Evolutionary conservation across 148 eudicot genomes (phyloP), one percentile per base, ranked within the genome.

Genomic region (Vaccinium corymbosum): DNA sequence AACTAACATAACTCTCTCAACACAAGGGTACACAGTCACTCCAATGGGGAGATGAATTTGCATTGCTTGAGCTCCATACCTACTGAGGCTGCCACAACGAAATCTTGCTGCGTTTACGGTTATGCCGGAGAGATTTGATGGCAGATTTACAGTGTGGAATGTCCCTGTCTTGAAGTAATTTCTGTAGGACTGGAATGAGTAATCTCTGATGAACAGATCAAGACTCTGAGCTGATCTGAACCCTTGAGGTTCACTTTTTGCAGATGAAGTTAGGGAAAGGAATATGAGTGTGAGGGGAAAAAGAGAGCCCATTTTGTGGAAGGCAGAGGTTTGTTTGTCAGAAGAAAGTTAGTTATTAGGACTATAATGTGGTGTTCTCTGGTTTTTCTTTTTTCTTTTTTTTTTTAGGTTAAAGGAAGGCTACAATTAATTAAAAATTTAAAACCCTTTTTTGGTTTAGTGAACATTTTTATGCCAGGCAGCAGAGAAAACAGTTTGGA

Each of bases 81-180:
- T 89, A 10, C 85, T 80, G 12, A 97, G 89, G 51, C 99, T 94
- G 20, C 99, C 99, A 68, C 99, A 94, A 0, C 99, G 90, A 74
- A 90, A 90, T 73, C 90, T 87, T 9, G 87, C 89, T 2, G 92
- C 83, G 38, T 88, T 78, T 10, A 90, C 95, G 38, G 83, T 84
- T 20, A 91, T 89, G 53, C 95, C 94, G 1, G 98, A 91, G 64
- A 94, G 94, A 71, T 97, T 94, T 20, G 88, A 48, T 0, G 99
- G 98, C 50, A 94, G 81, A 32, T 86, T 81, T 48, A 92, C 90
- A 14, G 76, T 80, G 83, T 88, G 90, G 3, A 89, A 66, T 55
- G 66, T 84, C 0, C 99, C 99, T 29, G 99, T 96, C 48, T 56
- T 89, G 83, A 85, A 86, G 59, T 81, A 74, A 1, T 76, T 88